Evolutionary conservation across 495 filamentous ascomycete genomes (phyloP), one percentile per base, ranked within the genome.

Genomic region (Hypomontagnella monticulosa): DNA sequence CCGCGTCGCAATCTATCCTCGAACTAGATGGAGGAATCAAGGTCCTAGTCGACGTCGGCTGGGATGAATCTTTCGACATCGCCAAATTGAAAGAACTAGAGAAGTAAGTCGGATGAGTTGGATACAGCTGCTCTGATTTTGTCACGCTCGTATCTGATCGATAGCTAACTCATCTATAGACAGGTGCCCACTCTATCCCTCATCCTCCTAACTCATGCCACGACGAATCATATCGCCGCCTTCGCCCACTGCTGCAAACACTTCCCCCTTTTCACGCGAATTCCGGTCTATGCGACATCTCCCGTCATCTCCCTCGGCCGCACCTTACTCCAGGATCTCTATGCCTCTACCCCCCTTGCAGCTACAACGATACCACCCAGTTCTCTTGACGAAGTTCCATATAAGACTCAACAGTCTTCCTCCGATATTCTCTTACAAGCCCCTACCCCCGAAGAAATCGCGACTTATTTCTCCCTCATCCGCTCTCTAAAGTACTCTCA

Each of bases 21-120:
- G 96, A 98, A 80, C 88, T 99, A 44, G 95, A 98, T 81, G 93
- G 94, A 42, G 95, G 94, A 33, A 89, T 98, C 75, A 98, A 98
- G 75, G 88, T 98, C 20, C 82, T 98, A 12, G 85, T 98, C 11
- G 94, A 97, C 73, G 92, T 97, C 33, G 95, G 95, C 57, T 99
- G 95, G 95, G 93, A 98, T 72, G 91, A 93, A 73, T 81, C 84
- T 14, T 97, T 99, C 71, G 90, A 96, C 71, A 84, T 85, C 14
- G 83, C 82, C 55, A 89, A 92, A 79, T 82, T 99, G 32, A 87
- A 86, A 65, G 91, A 92, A 77, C 81, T 99, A 57, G 95, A 97
- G 77, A 93, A 91, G 92, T 96, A 83, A 71, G 87, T 78, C 44
- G n/a, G n/a, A n/a, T n/a, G n/a, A n/a, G n/a, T n/a, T n/a, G n/a